A percentile compares a stretch with the other conserved stretches of the same genome.
phyloP scores from a whole-genome alignment of 2,329 filamentous ascomycete genomes.

The Cladosporium colombiae region DNA sequence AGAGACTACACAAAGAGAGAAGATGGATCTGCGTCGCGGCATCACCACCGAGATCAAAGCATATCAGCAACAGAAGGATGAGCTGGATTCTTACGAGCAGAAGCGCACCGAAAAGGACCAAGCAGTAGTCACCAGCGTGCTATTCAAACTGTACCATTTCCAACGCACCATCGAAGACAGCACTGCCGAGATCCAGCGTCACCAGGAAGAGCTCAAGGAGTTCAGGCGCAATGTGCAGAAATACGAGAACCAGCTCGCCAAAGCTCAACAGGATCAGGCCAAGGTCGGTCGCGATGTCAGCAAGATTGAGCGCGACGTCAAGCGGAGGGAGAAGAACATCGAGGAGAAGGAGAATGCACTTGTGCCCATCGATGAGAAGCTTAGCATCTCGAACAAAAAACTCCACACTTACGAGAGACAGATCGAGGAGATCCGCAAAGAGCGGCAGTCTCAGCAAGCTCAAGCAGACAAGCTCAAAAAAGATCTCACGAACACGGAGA shows the following conservation, averaged over 20 bases:
- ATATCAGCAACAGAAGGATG: conserved; percentile 93
- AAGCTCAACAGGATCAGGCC: conserved; percentile 80
- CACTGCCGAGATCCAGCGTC: conserved; percentile 83
- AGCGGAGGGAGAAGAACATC: conserved; percentile 79
- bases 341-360: conserved; percentile 83
- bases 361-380: conserved; percentile 89
- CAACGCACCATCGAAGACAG: conserved; percentile 92
- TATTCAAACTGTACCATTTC: conserved; percentile 97
- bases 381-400: conserved; percentile 73
- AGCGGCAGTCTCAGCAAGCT: conserved; percentile 70
- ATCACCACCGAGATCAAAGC: conserved; percentile 99
- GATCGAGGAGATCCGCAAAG: conserved; percentile 70
- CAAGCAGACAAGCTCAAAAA: conserved; percentile 75
- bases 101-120: conserved; percentile 89
- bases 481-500: conserved; percentile 80
- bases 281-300: conserved; percentile 73
- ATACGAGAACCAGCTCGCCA: conserved; percentile 77
- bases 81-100: conserved; percentile 88
- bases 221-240: conserved; percentile 83
- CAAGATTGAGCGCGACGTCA: conserved; percentile 83
- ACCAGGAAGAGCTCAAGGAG: conserved; percentile 93
- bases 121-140: conserved; percentile 86
- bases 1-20: conserved; percentile 82
- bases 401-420: conserved; percentile 67
- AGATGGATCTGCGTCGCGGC: conserved; percentile 82